phyloP scores from a whole-genome alignment of 1,284 basidiomycete genomes.

The Earliella scabrosa region DNA sequence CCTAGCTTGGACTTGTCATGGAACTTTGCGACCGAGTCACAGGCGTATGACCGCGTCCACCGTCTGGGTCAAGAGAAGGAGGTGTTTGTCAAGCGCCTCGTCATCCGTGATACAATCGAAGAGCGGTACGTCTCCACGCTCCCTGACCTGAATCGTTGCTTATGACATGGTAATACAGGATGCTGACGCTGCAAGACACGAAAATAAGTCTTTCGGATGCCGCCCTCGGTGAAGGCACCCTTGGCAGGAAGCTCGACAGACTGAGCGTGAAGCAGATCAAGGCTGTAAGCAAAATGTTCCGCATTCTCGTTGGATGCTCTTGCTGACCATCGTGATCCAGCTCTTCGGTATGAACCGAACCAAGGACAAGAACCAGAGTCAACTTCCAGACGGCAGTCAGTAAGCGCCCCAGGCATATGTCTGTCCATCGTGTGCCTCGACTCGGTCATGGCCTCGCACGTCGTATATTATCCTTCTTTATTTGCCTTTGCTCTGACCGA shows the following conservation, averaged over 20 bases:
- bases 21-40: constrained; percentile 67
- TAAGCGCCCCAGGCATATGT: too few relatives aligned
- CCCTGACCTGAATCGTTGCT: neutral
- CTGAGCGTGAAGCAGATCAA: constrained; percentile 68
- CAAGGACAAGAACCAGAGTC: neutral
- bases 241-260: constrained; percentile 58
- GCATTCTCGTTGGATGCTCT: neutral
- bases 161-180: too few relatives aligned
- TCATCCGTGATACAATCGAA: constrained; percentile 69
- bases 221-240: constrained; percentile 64
- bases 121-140: constrained; percentile 53
- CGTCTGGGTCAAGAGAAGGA: constrained; percentile 73
- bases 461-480: too few relatives aligned
- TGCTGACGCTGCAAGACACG: constrained; percentile 67
- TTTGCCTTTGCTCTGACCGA: too few relatives aligned
- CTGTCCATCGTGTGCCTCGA: neutral
- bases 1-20: constrained; percentile 70
- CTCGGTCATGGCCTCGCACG: neutral
- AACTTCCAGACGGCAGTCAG: too few relatives aligned
- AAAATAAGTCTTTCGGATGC: constrained; percentile 68
- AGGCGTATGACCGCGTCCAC: constrained; percentile 72
- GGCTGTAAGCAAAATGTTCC: constrained; percentile 36
- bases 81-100: constrained; percentile 70
- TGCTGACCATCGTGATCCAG: neutral
- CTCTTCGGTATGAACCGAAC: constrained; percentile 23